Evolutionary conservation across 2,329 filamentous ascomycete species (phyloP), one percentile per base, ranked within the genome.

Genomic region (Coniochaeta ligniaria): DNA sequence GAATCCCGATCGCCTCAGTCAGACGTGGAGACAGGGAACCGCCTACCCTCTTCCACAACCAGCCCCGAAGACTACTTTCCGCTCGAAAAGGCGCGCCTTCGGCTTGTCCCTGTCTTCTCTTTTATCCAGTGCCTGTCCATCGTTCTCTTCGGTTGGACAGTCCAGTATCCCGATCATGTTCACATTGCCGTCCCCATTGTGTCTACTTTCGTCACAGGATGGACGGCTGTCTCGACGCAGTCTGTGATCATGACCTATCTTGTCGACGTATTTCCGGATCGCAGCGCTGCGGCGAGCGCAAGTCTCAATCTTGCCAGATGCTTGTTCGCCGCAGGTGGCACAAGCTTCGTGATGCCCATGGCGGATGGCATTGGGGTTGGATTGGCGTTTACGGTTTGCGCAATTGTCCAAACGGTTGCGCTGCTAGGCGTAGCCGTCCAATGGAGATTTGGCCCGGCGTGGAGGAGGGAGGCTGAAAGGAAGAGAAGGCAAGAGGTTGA

Each of bases 291-390:
- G 0, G 81, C 81, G 0, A 83, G 75, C 52, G 82, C 82, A 0
- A 79, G 77, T 52, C 66, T 83, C 26, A 85, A 84, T 63, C 72
- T 85, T 2, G 77, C 78, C 0, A 68, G 81, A 41, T 85, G 81
- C 62, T 63, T 83, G 2, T 73, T 82, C 35, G 81, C 78, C 0
- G 82, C 82, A 0, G 80, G 76, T 0, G 79, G 78, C 0, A 82
- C 80, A 0, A 79, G 76, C 22, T 75, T 78, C 12, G 71, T 82
- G 2, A 77, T 80, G 69, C 80, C 80, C 35, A 8, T 36, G 35
- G 35, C 20, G 41, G 41, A 20, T 20, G 41, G 17, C 4, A 45
- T 45, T 20, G 41, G 20, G 6, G 41, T 20, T 20, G 41, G 41
- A 14, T 36, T 36, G 12, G 35, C 35, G 35, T 36, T 36, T 14